Conservation (phyloP, 208 protist species). For the Leishmania guyanensis region DNA sequence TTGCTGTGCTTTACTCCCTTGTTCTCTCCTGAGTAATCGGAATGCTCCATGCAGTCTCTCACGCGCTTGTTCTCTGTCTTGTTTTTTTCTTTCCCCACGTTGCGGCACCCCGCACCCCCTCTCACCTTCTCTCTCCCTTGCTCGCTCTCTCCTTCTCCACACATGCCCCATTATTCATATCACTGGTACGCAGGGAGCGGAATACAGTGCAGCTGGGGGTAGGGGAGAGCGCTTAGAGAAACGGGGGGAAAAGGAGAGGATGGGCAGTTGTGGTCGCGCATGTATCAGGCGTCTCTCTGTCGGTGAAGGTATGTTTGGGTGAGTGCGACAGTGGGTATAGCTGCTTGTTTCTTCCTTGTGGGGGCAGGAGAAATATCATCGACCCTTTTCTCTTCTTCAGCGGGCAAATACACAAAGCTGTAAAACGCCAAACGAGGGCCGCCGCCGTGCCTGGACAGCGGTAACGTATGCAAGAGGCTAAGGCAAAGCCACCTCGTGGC, state of each 20-base stretch:
- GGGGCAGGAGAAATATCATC: not conserved
- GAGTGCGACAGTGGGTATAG: not conserved
- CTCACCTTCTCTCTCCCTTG: not conserved
- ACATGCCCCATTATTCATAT: not conserved
- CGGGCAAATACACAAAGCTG: not conserved
- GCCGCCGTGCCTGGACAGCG: not conserved
- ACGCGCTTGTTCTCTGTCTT: not conserved
- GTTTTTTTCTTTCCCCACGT: not conserved
- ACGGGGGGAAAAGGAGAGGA: not conserved
- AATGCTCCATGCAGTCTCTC: not conserved
- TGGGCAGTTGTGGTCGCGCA: not conserved
- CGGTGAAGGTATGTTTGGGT: not conserved
- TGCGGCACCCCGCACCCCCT: not conserved
- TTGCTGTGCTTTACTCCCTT: not conserved
- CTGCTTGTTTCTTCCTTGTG: not conserved
- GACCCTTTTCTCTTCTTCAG: not conserved
- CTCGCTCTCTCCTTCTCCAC: not conserved
- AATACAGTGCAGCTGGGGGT: no score
- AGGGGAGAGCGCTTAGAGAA: not conserved
- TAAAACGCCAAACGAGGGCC: not conserved
- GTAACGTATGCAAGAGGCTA: not conserved
- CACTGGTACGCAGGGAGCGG: not conserved
- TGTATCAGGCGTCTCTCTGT: not conserved
- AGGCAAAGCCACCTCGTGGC: not conserved
- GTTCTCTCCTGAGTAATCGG: not conserved